Evolutionary conservation across 768 basidiomycete genomes (phyloP).

Genomic region (Naganishia onofrii): DNA sequence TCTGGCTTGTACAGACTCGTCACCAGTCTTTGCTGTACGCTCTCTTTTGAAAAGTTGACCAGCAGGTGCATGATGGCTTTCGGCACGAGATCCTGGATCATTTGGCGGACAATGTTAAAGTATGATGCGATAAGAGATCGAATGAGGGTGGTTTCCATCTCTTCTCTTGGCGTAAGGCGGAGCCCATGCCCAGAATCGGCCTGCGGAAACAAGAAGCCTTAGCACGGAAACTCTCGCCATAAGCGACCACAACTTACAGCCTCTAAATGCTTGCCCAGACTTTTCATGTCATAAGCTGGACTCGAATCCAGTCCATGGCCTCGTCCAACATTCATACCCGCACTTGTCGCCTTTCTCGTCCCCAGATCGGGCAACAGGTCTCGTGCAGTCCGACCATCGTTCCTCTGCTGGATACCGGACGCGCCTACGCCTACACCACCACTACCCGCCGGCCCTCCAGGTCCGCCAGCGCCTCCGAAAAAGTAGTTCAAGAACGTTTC

Average conservation of each 20-base stretch:
- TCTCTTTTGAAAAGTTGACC: slow-evolving; percentile 89
- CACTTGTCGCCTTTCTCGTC: slow-evolving; percentile 38
- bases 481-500: slow-evolving; percentile 97
- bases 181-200: slow-evolving; percentile 62
- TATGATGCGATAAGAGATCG: slow-evolving; percentile 92
- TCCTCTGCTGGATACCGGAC: slow-evolving; percentile 27
- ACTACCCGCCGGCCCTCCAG: slow-evolving; percentile 55
- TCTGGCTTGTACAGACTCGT: slow-evolving; percentile 91
- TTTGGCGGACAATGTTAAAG: slow-evolving; percentile 92
- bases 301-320: slow-evolving; percentile 63
- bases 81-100: slow-evolving; percentile 92
- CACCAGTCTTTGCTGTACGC: slow-evolving; percentile 95
- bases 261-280: slow-evolving; percentile 93
- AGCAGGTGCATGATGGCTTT: slow-evolving; percentile 91
- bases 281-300: slow-evolving; percentile 97
- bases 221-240: not conserved
- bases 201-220: slow-evolving; percentile 36
- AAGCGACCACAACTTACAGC: slow-evolving; percentile 64
- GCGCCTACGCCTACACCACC: slow-evolving; percentile 42
- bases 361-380: slow-evolving; percentile 50
- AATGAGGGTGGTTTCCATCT: slow-evolving; percentile 94
- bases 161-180: slow-evolving; percentile 74
- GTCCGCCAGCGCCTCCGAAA: slow-evolving; percentile 78
- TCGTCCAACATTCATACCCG: slow-evolving; percentile 17
- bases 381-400: slow-evolving; percentile 20